Percentiles rank a stretch among this genome's conserved stretches.
These are phyloP conservation scores for Beauveria sp. DNA, from an alignment of 2,329 filamentous ascomycete genomes.

Conservation along the genomic window DNA sequence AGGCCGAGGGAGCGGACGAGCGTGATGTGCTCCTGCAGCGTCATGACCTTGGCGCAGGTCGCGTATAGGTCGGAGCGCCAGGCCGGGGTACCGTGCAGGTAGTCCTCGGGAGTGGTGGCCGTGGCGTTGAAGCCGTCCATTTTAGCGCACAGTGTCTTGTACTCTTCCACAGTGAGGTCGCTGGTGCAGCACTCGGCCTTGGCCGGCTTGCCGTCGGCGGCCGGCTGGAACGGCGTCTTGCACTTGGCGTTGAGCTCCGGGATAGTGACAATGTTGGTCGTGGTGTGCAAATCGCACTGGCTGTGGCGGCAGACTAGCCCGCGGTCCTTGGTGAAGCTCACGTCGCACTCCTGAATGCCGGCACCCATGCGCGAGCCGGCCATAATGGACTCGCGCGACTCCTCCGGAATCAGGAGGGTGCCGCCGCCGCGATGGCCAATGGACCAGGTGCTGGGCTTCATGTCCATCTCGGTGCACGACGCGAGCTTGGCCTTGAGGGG, in stretches of 20 bases:
- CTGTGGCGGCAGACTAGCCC: slow-evolving; percentile 62
- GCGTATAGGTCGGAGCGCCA: slow-evolving; percentile 62
- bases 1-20: slow-evolving; percentile 51
- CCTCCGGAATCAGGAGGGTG: slow-evolving; percentile 57
- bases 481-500: slow-evolving; percentile 52
- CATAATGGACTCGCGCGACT: slow-evolving; percentile 50
- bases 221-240: slow-evolving; percentile 52
- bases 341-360: slow-evolving; percentile 60
- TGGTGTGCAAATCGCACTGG: slow-evolving; percentile 61
- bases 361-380: slow-evolving; percentile 62
- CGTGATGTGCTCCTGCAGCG: slow-evolving; percentile 54
- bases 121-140: slow-evolving; percentile 58
- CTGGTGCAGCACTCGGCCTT: slow-evolving; percentile 62
- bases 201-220: slow-evolving; percentile 41
- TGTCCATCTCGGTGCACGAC: slow-evolving; percentile 47
- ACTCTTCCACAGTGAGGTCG: slow-evolving; percentile 62
- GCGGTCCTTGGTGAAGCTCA: slow-evolving; percentile 57
- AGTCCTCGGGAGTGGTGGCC: slow-evolving; percentile 50
- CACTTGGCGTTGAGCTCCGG: slow-evolving; percentile 59
- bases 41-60: slow-evolving; percentile 54
- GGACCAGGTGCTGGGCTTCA: slow-evolving; percentile 46
- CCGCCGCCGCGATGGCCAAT: slow-evolving; percentile 57
- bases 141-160: slow-evolving; percentile 60
- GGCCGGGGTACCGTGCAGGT: slow-evolving; percentile 48
- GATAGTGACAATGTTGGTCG: slow-evolving; percentile 57